A percentile compares a stretch with the other conserved stretches of the same genome.
These are phyloP conservation scores for Camellia sinensis DNA, from an alignment of 148 eudicot genomes.

Conservation along the genomic window DNA sequence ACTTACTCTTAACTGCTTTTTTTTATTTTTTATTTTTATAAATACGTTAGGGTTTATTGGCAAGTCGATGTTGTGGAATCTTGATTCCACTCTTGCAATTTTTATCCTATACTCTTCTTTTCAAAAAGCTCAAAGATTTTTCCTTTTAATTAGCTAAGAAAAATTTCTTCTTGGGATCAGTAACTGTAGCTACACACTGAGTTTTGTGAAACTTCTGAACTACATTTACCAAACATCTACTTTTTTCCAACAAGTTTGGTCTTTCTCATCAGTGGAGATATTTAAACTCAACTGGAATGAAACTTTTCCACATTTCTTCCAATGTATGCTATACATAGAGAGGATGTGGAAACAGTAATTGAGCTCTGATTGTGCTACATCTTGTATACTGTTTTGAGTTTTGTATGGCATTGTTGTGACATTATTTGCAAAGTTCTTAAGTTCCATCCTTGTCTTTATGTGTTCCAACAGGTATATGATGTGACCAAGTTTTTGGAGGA, in stretches of 20 bases:
- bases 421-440: background rate
- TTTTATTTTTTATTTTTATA: background rate
- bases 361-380: background rate
- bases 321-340: background rate
- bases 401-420: background rate
- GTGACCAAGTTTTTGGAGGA: slow-evolving; percentile 90
- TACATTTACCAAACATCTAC: too few species aligned
- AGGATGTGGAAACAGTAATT: background rate
- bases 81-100: background rate
- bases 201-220: too few species aligned
- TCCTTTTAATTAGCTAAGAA: background rate
- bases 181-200: background rate
- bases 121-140: background rate
- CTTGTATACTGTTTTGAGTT: background rate
- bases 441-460: background rate
- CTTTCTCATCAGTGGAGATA: background rate
- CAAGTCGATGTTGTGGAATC: background rate
- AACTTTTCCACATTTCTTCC: background rate
- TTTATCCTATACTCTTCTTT: too few species aligned
- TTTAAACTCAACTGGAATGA: background rate
- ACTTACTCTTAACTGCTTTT: background rate
- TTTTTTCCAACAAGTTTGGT: background rate
- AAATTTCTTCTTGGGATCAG: background rate
- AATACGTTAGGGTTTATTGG: background rate
- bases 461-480: slow-evolving; percentile 60